Conservation (phyloP, 129 eudicot species). For the Centaurea solstitialis region DNA sequence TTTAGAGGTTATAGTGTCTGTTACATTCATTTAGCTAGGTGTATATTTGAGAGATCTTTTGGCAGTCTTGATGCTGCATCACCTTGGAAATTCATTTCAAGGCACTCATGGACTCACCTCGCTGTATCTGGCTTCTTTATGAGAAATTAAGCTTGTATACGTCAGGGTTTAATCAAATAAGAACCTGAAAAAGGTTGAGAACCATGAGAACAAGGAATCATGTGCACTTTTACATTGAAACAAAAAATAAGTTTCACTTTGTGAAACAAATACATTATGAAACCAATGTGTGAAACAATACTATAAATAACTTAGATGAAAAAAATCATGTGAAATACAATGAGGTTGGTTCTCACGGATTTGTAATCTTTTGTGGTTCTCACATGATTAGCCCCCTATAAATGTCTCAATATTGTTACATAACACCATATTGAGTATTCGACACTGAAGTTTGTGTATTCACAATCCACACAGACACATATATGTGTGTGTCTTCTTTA, state of each 20-base stretch:
- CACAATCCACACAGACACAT: not conserved
- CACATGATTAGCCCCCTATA: not conserved
- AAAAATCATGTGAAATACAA: not conserved
- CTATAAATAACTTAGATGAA: not conserved
- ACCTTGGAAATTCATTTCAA: not conserved
- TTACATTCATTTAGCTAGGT: not conserved
- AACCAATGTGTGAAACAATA: not conserved
- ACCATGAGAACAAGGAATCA: not conserved
- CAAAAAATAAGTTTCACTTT: not conserved
- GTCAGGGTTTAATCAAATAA: not conserved
- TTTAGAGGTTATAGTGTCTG: not conserved
- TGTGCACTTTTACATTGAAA: not conserved
- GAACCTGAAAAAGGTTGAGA: not conserved
- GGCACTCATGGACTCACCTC: not conserved
- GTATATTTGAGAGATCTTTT: no score
- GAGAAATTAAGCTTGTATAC: not conserved
- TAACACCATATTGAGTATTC: not conserved
- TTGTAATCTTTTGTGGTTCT: not conserved
- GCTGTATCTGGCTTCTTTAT: not conserved
- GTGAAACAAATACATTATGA: not conserved
- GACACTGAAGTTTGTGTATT: not conserved
- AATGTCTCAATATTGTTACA: not conserved
- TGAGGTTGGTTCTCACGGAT: no score
- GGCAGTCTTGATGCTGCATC: not conserved
- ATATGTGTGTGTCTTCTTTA: not conserved